Conservation (phyloP, 306 rosid genomes). For the Argentina anserina region DNA sequence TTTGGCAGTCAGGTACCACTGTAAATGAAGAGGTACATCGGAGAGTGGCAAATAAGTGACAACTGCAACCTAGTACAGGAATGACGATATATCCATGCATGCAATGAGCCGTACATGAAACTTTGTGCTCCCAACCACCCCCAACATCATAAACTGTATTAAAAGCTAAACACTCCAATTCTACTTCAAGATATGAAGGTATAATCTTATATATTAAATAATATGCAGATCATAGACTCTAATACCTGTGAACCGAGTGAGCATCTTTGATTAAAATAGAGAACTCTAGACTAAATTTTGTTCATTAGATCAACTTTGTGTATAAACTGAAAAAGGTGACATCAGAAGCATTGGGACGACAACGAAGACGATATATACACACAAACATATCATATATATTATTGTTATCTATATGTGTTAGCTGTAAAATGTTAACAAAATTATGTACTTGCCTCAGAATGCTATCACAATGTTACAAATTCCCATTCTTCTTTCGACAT, state of each 20-base stretch:
- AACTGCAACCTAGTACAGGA: background rate
- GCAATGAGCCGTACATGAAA: background rate
- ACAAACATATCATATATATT: no score
- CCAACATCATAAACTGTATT: no score
- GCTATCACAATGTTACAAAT: conserved; percentile 44
- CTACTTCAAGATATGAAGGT: background rate
- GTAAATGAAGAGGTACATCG: background rate
- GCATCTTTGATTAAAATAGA: background rate
- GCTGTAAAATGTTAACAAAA: no score
- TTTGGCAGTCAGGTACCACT: background rate
- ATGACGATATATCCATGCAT: background rate
- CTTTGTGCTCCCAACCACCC: background rate
- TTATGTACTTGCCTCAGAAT: conserved; percentile 4
- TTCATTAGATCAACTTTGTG: background rate
- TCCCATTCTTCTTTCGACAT: conserved; percentile 91
- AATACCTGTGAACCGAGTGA: background rate
- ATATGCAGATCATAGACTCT: background rate
- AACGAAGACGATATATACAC: background rate
- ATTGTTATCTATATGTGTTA: no score
- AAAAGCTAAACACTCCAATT: no score
- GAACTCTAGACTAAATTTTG: background rate
- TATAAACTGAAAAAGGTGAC: background rate
- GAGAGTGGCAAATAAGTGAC: background rate
- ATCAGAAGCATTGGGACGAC: background rate
- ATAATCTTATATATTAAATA: background rate